Conservation (phyloP, 441 rosid genomes). For the Erodium chrysanthum region DNA sequence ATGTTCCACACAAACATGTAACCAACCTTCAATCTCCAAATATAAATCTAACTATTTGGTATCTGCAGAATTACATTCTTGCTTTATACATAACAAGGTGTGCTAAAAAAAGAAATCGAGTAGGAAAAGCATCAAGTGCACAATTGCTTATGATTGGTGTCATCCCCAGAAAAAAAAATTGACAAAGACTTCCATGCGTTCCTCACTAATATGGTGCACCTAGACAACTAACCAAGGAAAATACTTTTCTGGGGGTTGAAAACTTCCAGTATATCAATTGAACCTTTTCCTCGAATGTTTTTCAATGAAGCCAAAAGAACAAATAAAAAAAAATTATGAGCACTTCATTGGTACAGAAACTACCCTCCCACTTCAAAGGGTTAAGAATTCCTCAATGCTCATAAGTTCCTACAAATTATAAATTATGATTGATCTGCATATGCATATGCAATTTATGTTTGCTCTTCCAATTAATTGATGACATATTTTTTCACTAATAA, state of each 20-base stretch:
- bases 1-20: background rate
- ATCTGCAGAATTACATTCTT: background rate
- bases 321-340: background rate
- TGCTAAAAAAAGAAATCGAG: background rate
- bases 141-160: background rate
- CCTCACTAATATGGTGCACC: background rate
- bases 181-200: background rate
- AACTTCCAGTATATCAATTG: background rate
- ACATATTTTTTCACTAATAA: no score
- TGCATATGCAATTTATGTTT: background rate
- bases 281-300: background rate
- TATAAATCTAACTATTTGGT: background rate
- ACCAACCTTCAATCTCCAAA: background rate
- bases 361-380: background rate
- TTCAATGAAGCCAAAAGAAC: background rate
- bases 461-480: background rate
- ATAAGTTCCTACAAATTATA: background rate
- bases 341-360: background rate
- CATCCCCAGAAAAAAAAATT: background rate
- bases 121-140: background rate
- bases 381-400: background rate
- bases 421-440: background rate
- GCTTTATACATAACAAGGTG: background rate
- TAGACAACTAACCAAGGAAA: background rate
- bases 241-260: background rate